phyloP scores from a whole-genome alignment of 805 yeast species.

The Millerozyma miso region DNA sequence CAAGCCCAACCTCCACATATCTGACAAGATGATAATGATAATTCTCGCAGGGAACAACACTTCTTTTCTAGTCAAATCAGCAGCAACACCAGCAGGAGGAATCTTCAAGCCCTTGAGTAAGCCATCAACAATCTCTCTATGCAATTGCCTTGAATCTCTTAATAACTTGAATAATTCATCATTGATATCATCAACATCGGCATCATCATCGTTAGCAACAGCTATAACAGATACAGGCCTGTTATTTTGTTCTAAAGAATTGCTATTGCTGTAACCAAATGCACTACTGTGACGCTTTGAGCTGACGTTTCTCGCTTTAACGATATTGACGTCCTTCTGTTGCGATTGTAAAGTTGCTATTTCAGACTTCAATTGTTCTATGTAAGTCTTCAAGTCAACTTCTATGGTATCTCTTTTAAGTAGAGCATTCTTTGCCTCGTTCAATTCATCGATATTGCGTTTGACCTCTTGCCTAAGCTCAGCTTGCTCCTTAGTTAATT shows the following conservation, averaged over 20 bases:
- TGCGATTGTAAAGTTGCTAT: conserved; percentile 42
- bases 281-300: conserved; percentile 41
- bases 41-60: conserved; percentile 95
- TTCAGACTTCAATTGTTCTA: conserved; percentile 50
- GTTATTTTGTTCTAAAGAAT: conserved; percentile 35
- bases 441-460: conserved; percentile 57
- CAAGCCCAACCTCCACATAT: conserved; percentile 97
- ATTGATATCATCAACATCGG: conserved; percentile 62
- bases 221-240: conserved; percentile 64
- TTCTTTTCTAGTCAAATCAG: conserved; percentile 80
- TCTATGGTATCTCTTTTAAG: conserved; percentile 60
- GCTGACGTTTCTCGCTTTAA: conserved; percentile 30
- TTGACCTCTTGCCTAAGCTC: conserved; percentile 61
- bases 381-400: conserved; percentile 60
- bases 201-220: conserved; percentile 49
- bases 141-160: conserved; percentile 67
- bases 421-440: conserved; percentile 54
- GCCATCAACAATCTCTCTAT: conserved; percentile 82
- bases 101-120: conserved; percentile 78
- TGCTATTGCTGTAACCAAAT: conserved; percentile 29
- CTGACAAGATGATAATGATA: conserved; percentile 84
- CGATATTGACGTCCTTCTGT: conserved; percentile 24
- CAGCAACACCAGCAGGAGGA: conserved; percentile 82
- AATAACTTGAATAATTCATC: conserved; percentile 69
- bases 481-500: conserved; percentile 56